These are phyloP conservation scores for Xanthoceras sorbifolium DNA, from an alignment of 345 rosid genomes.

Conservation along the genomic window DNA sequence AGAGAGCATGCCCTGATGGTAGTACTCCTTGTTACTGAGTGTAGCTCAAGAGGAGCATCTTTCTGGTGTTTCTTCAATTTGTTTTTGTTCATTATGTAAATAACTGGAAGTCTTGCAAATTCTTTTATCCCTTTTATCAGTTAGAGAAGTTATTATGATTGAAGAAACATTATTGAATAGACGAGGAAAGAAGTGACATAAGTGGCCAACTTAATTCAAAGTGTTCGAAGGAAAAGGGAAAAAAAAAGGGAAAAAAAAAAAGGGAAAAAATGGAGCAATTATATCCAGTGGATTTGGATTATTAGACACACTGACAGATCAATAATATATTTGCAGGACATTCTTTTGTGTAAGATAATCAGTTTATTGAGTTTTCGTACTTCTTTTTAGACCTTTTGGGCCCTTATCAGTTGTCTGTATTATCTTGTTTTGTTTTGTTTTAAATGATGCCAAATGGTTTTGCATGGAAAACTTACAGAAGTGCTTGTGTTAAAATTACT, in stretches of 20 bases:
- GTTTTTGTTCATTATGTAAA: neutral
- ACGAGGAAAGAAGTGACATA: neutral
- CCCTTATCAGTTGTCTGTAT: constrained; percentile 34
- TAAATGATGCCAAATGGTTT: neutral
- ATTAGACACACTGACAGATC: neutral
- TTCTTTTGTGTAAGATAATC: neutral
- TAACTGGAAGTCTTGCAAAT: neutral
- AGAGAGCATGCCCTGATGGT: constrained; percentile 68
- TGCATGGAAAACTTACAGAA: neutral
- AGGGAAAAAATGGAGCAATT: neutral
- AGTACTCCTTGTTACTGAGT: constrained; percentile 20
- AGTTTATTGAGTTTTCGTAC: neutral
- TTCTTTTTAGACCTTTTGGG: neutral
- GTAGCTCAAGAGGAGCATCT: constrained; percentile 6
- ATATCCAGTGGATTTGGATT: no score
- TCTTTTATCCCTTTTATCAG: neutral
- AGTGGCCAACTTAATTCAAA: neutral
- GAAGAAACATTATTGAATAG: neutral
- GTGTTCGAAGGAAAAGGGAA: neutral
- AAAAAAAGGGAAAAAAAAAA: neutral
- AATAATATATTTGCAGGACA: neutral
- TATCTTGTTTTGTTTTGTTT: neutral
- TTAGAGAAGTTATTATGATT: neutral
- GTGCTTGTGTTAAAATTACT: neutral
- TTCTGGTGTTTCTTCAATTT: constrained; percentile 8